Conservation (phyloP, 1,284 basidiomycete species). For the Moesziomyces antarcticus region DNA sequence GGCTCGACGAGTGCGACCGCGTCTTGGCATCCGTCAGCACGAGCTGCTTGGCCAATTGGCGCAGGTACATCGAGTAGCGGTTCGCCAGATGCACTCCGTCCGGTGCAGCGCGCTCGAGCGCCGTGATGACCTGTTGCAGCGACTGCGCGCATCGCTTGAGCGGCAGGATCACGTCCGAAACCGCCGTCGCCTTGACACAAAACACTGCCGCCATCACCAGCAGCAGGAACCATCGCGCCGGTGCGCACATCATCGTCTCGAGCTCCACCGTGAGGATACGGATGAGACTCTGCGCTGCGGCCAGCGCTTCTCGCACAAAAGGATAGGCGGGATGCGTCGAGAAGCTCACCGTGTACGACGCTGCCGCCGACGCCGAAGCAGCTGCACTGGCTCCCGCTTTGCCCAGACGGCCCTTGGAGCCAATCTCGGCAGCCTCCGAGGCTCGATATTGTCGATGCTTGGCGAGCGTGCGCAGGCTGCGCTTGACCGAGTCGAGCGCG, state of each 20-base stretch:
- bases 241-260: slow-evolving; percentile 53
- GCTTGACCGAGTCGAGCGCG: slow-evolving; percentile 51
- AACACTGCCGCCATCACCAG: slow-evolving; percentile 54
- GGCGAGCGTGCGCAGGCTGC: slow-evolving; percentile 35
- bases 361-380: slow-evolving; percentile 20
- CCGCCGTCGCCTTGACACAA: slow-evolving; percentile 51
- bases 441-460: slow-evolving; percentile 41
- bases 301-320: slow-evolving; percentile 50
- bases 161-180: slow-evolving; percentile 49
- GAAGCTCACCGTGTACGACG: slow-evolving; percentile 42
- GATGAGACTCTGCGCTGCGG: slow-evolving; percentile 52
- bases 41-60: slow-evolving; percentile 47
- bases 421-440: slow-evolving; percentile 49
- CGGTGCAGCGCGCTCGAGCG: slow-evolving; percentile 39
- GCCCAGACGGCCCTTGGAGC: slow-evolving; percentile 37
- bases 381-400: slow-evolving; percentile 20
- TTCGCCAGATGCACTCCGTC: slow-evolving; percentile 49
- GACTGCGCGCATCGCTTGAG: slow-evolving; percentile 46
- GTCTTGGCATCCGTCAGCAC: slow-evolving; percentile 48
- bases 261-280: slow-evolving; percentile 50
- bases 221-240: slow-evolving; percentile 52
- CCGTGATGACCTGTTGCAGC: slow-evolving; percentile 50
- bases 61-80: slow-evolving; percentile 46
- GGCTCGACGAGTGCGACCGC: slow-evolving; percentile 4
- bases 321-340: slow-evolving; percentile 52